phyloP scores from a whole-genome alignment of 768 basidiomycete genomes.

The Suillus ampliporus region DNA sequence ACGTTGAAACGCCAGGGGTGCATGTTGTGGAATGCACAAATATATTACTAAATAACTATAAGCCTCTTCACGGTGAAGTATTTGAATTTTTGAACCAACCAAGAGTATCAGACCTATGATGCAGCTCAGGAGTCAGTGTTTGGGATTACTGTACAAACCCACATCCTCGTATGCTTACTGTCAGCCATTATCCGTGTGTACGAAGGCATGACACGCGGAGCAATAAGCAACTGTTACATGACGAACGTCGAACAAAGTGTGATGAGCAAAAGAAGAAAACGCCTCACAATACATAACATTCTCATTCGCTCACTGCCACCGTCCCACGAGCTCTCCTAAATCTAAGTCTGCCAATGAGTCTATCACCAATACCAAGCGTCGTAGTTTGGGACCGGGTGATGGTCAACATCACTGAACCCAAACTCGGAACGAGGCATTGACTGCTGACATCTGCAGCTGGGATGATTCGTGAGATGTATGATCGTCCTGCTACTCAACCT shows the following conservation, averaged over 20 bases:
- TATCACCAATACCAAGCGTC: conserved; percentile 7
- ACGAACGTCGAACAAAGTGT: neutral
- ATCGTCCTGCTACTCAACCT: conserved; percentile 50
- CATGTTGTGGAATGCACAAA: no score
- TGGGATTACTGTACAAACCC: neutral
- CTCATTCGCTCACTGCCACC: neutral
- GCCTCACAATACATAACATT: no score
- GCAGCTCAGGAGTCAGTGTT: neutral
- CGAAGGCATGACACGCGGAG: neutral
- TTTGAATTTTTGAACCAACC: no score
- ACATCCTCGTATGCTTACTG: neutral
- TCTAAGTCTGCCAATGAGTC: conserved; percentile 2
- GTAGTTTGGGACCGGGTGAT: no score
- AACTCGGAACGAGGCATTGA: neutral
- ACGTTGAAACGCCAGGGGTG: no score
- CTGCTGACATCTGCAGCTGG: conserved; percentile 36
- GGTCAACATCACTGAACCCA: neutral
- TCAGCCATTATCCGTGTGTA: neutral
- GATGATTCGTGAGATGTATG: conserved; percentile 36
- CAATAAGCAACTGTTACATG: neutral
- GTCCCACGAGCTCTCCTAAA: conserved; percentile 1
- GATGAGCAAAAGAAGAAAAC: neutral
- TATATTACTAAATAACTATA: no score
- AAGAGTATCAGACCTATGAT: no score
- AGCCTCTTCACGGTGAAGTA: no score